Evolutionary conservation across 371 early-diverging fungal species (phyloP).

Genomic region (Parasitella parasitica): DNA sequence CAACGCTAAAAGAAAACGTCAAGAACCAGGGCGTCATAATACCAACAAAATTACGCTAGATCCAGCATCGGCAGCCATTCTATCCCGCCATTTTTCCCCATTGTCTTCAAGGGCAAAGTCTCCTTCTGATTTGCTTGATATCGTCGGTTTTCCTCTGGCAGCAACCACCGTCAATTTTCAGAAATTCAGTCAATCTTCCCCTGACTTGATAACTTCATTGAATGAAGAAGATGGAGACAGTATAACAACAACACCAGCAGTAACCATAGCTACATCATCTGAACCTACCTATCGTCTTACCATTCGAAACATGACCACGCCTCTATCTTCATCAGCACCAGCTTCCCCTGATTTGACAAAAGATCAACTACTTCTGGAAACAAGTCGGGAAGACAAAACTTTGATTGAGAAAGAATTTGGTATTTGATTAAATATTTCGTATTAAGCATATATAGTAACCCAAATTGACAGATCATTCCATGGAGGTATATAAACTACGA

Average conservation of each 20-base stretch:
- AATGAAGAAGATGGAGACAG: neutral
- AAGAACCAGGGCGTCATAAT: slow-evolving; percentile 6
- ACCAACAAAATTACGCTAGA: slow-evolving; percentile 13
- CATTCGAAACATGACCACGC: slow-evolving; percentile 4
- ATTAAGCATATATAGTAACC: too few relatives aligned
- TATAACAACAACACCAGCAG: neutral
- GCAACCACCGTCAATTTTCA: neutral
- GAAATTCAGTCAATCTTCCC: slow-evolving; percentile 1
- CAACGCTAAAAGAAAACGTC: slow-evolving; percentile 5
- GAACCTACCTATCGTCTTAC: neutral
- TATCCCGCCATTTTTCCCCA: slow-evolving; percentile 24
- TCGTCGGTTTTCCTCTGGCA: slow-evolving; percentile 22
- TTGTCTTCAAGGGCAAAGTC: slow-evolving; percentile 22
- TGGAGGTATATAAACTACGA: slow-evolving; percentile 8
- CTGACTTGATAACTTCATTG: slow-evolving; percentile 10
- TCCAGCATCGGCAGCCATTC: slow-evolving; percentile 16
- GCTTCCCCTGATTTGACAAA: neutral
- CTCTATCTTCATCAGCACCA: neutral
- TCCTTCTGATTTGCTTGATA: slow-evolving; percentile 29
- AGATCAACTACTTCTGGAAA: slow-evolving; percentile 1
- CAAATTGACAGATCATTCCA: neutral
- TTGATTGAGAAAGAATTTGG: slow-evolving; percentile 4
- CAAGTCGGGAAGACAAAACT: slow-evolving; percentile 21
- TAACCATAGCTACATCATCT: neutral
- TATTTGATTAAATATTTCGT: too few relatives aligned